phyloP scores from a whole-genome alignment of 345 rosid genomes.

The Aurinia saxatilis region DNA sequence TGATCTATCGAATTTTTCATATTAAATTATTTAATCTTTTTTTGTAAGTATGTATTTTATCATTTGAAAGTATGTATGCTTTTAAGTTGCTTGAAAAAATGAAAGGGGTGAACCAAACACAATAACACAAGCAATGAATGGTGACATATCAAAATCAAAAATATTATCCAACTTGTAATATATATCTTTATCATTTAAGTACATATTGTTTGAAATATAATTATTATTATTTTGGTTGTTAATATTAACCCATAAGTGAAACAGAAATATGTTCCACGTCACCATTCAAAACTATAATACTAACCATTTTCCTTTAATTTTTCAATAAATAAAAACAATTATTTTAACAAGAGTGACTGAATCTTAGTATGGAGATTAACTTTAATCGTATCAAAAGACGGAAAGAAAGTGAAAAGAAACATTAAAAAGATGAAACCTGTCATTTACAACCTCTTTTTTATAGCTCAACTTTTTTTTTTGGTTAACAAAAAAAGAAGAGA shows the following conservation, averaged over 20 bases:
- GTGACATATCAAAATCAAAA: too few species aligned
- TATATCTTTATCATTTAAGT: too few species aligned
- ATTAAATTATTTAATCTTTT: not conserved
- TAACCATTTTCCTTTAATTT: not conserved
- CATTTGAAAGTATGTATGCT: not conserved
- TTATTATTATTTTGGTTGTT: too few species aligned
- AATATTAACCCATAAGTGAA: too few species aligned
- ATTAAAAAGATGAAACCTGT: conserved; percentile 17
- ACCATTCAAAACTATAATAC: not conserved
- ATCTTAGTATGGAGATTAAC: conserved; percentile 10
- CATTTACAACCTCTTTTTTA: conserved; percentile 7
- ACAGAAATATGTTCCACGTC: not conserved
- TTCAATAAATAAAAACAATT: too few species aligned
- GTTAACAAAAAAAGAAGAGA: not conserved
- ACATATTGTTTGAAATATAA: too few species aligned
- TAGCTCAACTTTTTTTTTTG: not conserved
- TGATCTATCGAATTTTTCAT: not conserved
- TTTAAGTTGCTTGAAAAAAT: not conserved
- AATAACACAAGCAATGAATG: not conserved
- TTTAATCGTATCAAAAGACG: conserved; percentile 4
- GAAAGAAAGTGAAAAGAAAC: not conserved
- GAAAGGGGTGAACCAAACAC: not conserved
- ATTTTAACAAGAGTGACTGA: conserved; percentile 1
- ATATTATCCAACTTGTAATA: not conserved
- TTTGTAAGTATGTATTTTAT: too few species aligned